These are phyloP conservation scores for Sporisorium sorghi DNA, from an alignment of 1,284 basidiomycete species.

Conservation along the genomic window DNA sequence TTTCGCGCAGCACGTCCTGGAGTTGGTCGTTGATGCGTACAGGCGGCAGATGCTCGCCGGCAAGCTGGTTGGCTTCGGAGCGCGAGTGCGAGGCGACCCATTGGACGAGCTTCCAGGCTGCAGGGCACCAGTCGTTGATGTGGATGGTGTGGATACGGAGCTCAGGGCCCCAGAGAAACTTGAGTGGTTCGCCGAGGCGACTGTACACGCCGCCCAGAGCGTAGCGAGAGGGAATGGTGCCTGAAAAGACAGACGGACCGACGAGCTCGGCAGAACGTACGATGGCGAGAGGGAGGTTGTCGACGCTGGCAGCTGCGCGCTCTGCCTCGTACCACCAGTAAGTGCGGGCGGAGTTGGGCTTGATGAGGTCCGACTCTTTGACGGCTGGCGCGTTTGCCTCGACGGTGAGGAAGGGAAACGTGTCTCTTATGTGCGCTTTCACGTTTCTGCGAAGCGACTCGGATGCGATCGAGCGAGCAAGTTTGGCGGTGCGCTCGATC, in stretches of 20 bases:
- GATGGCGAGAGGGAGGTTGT: constrained; percentile 47
- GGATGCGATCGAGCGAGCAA: constrained; percentile 41
- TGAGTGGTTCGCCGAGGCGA: constrained; percentile 41
- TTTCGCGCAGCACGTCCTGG: constrained; percentile 38
- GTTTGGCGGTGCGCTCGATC: constrained; percentile 52
- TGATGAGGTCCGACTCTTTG: constrained; percentile 38
- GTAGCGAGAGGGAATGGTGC: constrained; percentile 30
- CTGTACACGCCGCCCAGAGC: constrained; percentile 42
- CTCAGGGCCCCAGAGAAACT: constrained; percentile 53
- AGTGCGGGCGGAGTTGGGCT: constrained; percentile 33
- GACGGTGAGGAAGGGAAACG: constrained; percentile 41
- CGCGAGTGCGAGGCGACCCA: constrained; percentile 46
- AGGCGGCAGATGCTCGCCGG: constrained; percentile 49
- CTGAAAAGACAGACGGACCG: constrained; percentile 44
- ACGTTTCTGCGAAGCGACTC: constrained; percentile 33
- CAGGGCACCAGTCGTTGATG: constrained; percentile 51
- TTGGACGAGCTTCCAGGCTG: constrained; percentile 39
- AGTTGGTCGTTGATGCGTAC: constrained; percentile 46
- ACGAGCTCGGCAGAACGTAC: constrained; percentile 52
- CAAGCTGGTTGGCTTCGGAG: constrained; percentile 27
- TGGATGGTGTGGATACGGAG: constrained; percentile 54
- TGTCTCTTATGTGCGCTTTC: constrained; percentile 56
- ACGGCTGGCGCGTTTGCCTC: constrained; percentile 36
- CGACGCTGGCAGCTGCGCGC: constrained; percentile 48
- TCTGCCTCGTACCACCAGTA: constrained; percentile 62